These are phyloP conservation scores for Metroxylon sagu DNA, from an alignment of 176 grass and related monocot genomes.

Conservation along the genomic window DNA sequence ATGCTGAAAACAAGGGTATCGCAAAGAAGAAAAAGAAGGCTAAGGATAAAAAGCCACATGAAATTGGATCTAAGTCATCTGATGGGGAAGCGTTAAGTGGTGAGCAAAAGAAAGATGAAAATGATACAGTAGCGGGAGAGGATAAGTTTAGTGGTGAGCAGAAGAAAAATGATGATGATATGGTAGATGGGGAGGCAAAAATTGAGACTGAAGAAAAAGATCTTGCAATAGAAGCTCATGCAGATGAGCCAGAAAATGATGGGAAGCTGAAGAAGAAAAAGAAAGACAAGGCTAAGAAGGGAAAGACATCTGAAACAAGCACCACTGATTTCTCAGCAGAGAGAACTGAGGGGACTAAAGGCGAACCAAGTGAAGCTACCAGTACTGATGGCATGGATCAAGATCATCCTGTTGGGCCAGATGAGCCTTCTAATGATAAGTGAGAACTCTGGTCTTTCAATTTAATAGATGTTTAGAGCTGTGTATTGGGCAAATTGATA, in stretches of 20 bases:
- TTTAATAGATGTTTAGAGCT: not conserved
- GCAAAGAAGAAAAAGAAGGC: slow-evolving; percentile 60
- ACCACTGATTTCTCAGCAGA: slow-evolving; percentile 18
- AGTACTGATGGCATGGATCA: not conserved
- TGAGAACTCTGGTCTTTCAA: not conserved
- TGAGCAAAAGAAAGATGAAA: slow-evolving; percentile 13
- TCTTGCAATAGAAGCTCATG: slow-evolving; percentile 5
- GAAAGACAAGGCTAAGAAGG: slow-evolving; percentile 28
- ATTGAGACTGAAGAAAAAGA: slow-evolving; percentile 9
- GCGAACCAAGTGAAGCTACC: slow-evolving; percentile 9
- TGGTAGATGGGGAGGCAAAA: not conserved
- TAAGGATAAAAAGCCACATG: slow-evolving; percentile 34
- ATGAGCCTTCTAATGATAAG: slow-evolving; percentile 7
- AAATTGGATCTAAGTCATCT: slow-evolving; percentile 4
- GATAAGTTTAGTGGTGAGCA: slow-evolving; percentile 1
- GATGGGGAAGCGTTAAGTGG: not conserved
- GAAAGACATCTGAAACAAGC: slow-evolving; percentile 25
- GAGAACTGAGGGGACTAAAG: slow-evolving; percentile 10
- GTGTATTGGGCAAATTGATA: not conserved
- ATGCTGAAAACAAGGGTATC: slow-evolving; percentile 19
- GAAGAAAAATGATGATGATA: not conserved
- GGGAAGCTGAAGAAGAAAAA: slow-evolving; percentile 47
- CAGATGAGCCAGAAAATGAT: slow-evolving; percentile 4
- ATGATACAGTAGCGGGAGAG: not conserved
- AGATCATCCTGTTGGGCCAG: not conserved